Conservation (phyloP, 345 rosid genomes). For the Dipteronia sinensis region DNA sequence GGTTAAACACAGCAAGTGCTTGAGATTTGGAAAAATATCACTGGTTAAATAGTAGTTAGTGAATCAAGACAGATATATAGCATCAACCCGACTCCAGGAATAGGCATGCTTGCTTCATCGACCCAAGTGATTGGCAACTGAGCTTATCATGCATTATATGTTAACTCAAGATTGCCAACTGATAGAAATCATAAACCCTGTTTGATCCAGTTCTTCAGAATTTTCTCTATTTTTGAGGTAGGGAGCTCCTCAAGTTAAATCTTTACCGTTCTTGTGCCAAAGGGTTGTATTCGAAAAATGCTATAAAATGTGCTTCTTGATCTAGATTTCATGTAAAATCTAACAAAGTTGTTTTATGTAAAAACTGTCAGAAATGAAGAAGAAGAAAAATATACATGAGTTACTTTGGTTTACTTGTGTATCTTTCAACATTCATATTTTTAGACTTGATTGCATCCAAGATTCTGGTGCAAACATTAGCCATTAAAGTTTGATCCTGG, state of each 20-base stretch:
- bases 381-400: conserved; percentile 10
- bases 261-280: background rate
- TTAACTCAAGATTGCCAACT: conserved; percentile 19
- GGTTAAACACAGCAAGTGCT: conserved; percentile 63
- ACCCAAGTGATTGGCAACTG: conserved; percentile 9
- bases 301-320: conserved; percentile 19
- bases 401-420: background rate
- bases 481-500: too few relatives aligned
- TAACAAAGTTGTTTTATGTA: conserved; percentile 24
- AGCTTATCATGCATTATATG: conserved; percentile 18
- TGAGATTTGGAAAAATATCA: conserved; percentile 62
- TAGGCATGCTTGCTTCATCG: conserved; percentile 11
- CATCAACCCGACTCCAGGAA: conserved; percentile 4
- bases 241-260: conserved; percentile 9
- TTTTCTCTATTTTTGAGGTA: background rate
- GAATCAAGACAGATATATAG: conserved; percentile 12
- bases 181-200: conserved; percentile 17
- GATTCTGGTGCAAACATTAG: too few relatives aligned
- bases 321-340: conserved; percentile 24
- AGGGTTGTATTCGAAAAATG: conserved; percentile 4
- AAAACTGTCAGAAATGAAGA: conserved; percentile 14
- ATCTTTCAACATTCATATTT: too few relatives aligned
- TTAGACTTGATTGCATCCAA: background rate
- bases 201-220: conserved; percentile 22
- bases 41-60: background rate